Base-by-base conservation (phyloP, 139 green algal genomes). In the Chlorella sp. region DNA sequence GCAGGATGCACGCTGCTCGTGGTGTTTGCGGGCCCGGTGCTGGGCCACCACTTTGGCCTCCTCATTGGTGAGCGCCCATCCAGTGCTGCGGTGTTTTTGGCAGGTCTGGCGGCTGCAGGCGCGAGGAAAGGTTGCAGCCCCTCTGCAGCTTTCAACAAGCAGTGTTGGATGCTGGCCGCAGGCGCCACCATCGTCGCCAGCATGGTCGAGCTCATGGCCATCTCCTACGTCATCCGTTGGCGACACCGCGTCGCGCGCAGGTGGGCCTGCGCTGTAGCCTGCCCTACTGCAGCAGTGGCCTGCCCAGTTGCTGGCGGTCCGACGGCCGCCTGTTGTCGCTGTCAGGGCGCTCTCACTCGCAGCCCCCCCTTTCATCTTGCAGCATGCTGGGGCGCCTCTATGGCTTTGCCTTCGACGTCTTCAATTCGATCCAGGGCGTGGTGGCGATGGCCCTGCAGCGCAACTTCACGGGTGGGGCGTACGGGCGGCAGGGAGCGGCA, bases 331-430 rank as follows among this genome's bases (percentile, higher is more conserved):
- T n/a, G n/a, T n/a, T n/a, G n/a, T n/a, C n/a, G n/a, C n/a, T n/a
- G n/a, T n/a, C n/a, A n/a, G n/a, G n/a, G n/a, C n/a, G n/a, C n/a
- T n/a, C n/a, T n/a, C n/a, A n/a, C n/a, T n/a, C n/a, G n/a, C n/a
- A n/a, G n/a, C n/a, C n/a, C n/a, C n/a, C n/a, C n/a, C n/a, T n/a
- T n/a, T n/a, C n/a, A n/a, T n/a, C n/a, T n/a, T n/a, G n/a, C n/a
- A 67, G 74, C 63, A 21, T 33, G 33, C 77, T 85, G 61, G 80
- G 80, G 38, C 69, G 80, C 43, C 77, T 85, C 63, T 84, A 80
- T 45, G 79, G 79, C 59, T 85, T 85, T 67, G 69, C 74, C 2
- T 73, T 79, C 17, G 66, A 77, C 69, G 48, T 77, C 7, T 81
- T 85, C 62, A 60, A n/a, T 42, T 73, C 70, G 38, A 78, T 82